Evolutionary conservation across 2,329 filamentous ascomycete genomes (phyloP).

Genomic region (Allantophomopsis lycopodina): DNA sequence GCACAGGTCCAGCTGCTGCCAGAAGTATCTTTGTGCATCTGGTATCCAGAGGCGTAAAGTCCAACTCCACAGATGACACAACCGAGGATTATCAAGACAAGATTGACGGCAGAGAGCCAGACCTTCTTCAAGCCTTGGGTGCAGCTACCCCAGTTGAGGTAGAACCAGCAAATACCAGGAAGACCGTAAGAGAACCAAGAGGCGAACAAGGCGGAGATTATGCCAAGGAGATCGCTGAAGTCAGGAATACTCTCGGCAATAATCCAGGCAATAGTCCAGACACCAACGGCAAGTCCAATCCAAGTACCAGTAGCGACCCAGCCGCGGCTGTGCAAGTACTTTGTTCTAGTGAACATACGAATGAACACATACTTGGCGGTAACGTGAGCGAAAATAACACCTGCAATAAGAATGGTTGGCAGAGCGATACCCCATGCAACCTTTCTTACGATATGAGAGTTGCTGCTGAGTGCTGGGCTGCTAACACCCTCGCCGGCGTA

Average conservation of each 20-base stretch:
- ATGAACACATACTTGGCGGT: slow-evolving; percentile 53
- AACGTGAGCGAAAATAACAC: slow-evolving; percentile 56
- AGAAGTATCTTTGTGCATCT: not conserved
- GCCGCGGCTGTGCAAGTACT: slow-evolving; percentile 36
- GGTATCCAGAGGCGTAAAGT: slow-evolving; percentile 5
- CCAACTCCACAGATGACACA: slow-evolving; percentile 6
- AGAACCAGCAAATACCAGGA: slow-evolving; percentile 32
- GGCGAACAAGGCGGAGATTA: slow-evolving; percentile 49
- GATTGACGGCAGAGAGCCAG: slow-evolving; percentile 3
- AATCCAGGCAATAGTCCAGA: slow-evolving; percentile 51
- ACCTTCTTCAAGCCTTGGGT: slow-evolving; percentile 4
- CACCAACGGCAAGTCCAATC: slow-evolving; percentile 36
- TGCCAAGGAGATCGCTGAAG: slow-evolving; percentile 50
- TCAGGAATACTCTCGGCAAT: slow-evolving; percentile 58
- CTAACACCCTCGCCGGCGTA: slow-evolving; percentile 47
- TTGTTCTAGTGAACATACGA: slow-evolving; percentile 45
- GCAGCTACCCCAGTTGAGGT: slow-evolving; percentile 28
- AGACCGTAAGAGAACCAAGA: slow-evolving; percentile 51
- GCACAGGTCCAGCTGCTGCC: not conserved
- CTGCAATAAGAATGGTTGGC: slow-evolving; percentile 57
- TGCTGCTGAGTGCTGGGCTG: slow-evolving; percentile 52
- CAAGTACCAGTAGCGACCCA: slow-evolving; percentile 38
- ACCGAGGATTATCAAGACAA: slow-evolving; percentile 4
- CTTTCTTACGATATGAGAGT: slow-evolving; percentile 37
- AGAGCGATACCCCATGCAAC: slow-evolving; percentile 55